Evolutionary conservation across 345 rosid species (phyloP).

Genomic region (Aethionema arabicum): DNA sequence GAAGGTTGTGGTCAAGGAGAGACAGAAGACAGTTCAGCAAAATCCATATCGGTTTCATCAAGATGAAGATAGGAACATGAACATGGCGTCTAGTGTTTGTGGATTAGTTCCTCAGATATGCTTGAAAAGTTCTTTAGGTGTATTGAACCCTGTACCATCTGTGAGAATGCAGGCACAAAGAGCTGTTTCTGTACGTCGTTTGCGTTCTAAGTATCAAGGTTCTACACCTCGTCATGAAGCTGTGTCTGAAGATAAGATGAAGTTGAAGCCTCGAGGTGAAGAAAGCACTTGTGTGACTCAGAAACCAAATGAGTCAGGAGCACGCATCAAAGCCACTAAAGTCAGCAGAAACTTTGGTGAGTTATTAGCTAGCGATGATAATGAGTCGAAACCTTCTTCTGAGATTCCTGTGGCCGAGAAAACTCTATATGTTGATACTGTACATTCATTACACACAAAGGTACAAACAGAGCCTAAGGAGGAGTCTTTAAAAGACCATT

Average conservation of each 20-base stretch:
- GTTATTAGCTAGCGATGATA: constrained; percentile 55
- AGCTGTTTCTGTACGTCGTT: constrained; percentile 45
- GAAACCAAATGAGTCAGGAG: constrained; percentile 37
- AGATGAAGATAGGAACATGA: constrained; percentile 35
- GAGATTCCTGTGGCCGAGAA: constrained; percentile 56
- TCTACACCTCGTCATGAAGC: constrained; percentile 35
- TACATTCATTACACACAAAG: constrained; percentile 39
- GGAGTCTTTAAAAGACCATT: background rate
- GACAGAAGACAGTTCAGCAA: constrained; percentile 26
- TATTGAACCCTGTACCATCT: constrained; percentile 58
- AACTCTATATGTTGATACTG: constrained; percentile 72
- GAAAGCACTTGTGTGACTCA: constrained; percentile 19
- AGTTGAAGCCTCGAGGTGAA: constrained; percentile 25
- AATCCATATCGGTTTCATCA: constrained; percentile 37
- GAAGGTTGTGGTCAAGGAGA: constrained; percentile 34
- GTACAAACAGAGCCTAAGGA: constrained; percentile 35
- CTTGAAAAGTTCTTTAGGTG: constrained; percentile 58
- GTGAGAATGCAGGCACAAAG: constrained; percentile 45
- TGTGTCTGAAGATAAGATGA: constrained; percentile 34
- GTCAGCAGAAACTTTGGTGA: constrained; percentile 42
- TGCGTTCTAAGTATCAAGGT: constrained; percentile 44
- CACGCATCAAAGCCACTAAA: constrained; percentile 27
- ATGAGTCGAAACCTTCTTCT: constrained; percentile 42
- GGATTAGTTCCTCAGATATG: constrained; percentile 77
- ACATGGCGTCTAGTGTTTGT: constrained; percentile 51